These are phyloP conservation scores for Mycena kentingensis DNA, from an alignment of 768 basidiomycete genomes.

Conservation along the genomic window DNA sequence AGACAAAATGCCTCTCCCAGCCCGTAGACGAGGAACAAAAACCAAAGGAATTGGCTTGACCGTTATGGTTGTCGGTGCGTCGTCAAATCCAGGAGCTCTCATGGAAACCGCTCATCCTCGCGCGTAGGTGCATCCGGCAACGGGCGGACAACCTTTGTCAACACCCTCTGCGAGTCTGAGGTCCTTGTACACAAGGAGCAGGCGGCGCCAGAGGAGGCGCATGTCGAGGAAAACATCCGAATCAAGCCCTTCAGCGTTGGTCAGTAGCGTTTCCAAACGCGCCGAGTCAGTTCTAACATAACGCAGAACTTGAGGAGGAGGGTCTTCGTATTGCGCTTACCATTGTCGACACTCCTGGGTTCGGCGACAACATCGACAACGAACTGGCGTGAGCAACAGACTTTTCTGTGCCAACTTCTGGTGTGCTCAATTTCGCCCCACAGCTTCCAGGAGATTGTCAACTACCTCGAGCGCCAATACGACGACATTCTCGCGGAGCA, in stretches of 20 bases:
- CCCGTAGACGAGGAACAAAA: constrained; percentile 67
- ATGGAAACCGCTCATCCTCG: not conserved
- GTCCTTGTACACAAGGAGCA: constrained; percentile 69
- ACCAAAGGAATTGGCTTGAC: constrained; percentile 92
- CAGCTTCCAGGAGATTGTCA: constrained; percentile 87
- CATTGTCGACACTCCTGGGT: constrained; percentile 91
- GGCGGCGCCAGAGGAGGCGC: constrained; percentile 68
- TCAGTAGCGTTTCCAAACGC: constrained; percentile 36
- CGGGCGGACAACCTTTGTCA: constrained; percentile 88
- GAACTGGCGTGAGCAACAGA: constrained; percentile 67
- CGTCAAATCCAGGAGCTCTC: not conserved
- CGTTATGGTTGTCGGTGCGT: constrained; percentile 85
- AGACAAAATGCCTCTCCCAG: constrained; percentile 45
- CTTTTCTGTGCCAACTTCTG: constrained; percentile 3
- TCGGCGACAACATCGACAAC: constrained; percentile 90
- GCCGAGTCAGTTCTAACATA: not conserved
- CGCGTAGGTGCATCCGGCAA: constrained; percentile 79
- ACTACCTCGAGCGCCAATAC: constrained; percentile 88
- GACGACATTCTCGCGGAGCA: constrained; percentile 88
- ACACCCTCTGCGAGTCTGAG: constrained; percentile 84
- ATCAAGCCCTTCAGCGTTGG: constrained; percentile 85
- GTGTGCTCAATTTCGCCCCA: not conserved
- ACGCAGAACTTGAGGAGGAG: constrained; percentile 84
- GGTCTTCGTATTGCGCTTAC: constrained; percentile 88
- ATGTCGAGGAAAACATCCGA: constrained; percentile 72